Percentiles rank a stretch among this genome's conserved stretches.
Conservation (phyloP, 2,329 filamentous ascomycete species). For the Colletotrichum aenigma region DNA sequence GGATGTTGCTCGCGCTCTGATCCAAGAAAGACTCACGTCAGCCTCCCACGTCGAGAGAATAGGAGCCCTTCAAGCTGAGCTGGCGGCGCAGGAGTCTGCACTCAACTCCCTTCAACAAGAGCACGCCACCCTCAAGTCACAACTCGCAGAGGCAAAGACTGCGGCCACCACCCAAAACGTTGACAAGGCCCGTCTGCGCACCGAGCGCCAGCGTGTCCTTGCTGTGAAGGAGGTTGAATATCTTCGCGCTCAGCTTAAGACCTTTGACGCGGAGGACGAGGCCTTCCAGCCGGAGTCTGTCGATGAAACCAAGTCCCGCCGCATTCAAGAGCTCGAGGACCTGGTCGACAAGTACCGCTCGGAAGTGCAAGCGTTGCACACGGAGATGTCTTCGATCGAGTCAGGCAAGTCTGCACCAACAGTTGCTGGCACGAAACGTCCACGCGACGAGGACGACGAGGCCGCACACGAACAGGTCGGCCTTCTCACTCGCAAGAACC, state of each 20-base stretch:
- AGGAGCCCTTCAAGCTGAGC: constrained; percentile 78
- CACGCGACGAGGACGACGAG: constrained; percentile 60
- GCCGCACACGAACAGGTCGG: constrained; percentile 74
- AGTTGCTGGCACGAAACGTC: constrained; percentile 63
- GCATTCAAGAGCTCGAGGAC: constrained; percentile 82
- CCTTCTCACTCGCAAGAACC: constrained; percentile 84
- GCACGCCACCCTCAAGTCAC: constrained; percentile 64
- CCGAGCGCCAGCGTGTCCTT: constrained; percentile 85
- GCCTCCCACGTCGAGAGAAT: constrained; percentile 81
- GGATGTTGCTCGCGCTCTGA: constrained; percentile 80
- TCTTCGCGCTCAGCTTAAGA: constrained; percentile 87
- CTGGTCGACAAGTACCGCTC: constrained; percentile 85
- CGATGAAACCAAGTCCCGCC: constrained; percentile 75
- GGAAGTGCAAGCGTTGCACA: constrained; percentile 77
- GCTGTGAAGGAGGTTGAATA: constrained; percentile 94
- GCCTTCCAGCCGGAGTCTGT: constrained; percentile 83
- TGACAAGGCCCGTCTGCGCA: constrained; percentile 73
- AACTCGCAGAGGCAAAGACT: constrained; percentile 73
- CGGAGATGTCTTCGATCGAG: constrained; percentile 74
- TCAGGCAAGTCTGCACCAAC: constrained; percentile 33
- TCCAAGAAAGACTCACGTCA: constrained; percentile 81
- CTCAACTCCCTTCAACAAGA: constrained; percentile 76
- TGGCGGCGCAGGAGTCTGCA: constrained; percentile 76
- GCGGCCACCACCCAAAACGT: constrained; percentile 48
- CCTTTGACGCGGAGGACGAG: constrained; percentile 85